phyloP scores from a whole-genome alignment of 805 yeast species.

The Kluyveromyces lactis region DNA sequence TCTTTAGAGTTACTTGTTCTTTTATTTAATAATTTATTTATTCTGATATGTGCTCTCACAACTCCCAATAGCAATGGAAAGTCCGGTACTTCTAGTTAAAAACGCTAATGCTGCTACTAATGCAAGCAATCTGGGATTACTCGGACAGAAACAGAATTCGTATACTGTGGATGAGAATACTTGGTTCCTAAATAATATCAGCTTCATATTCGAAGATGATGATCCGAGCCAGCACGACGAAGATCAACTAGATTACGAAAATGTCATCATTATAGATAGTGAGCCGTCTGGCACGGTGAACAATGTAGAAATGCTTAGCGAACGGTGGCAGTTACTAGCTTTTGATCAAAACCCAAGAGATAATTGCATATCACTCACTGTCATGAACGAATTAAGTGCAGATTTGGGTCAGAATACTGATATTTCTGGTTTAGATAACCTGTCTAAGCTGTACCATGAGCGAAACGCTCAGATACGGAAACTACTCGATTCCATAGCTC shows the following conservation, averaged over 20 bases:
- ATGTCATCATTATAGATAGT: constrained; percentile 20
- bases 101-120: neutral
- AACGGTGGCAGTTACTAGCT: constrained; percentile 19
- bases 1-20: too few relatives aligned
- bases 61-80: too few relatives aligned
- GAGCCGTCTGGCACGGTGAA: constrained; percentile 13
- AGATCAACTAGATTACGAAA: constrained; percentile 14
- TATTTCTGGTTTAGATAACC: constrained; percentile 9
- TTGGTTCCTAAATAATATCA: constrained; percentile 24
- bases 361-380: constrained; percentile 18
- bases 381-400: constrained; percentile 22
- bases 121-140: neutral
- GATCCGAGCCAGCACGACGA: constrained; percentile 9
- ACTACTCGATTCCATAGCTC: constrained; percentile 14
- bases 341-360: constrained; percentile 7
- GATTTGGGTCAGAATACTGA: constrained; percentile 13
- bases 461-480: constrained; percentile 23
- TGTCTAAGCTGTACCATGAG: constrained; percentile 17
- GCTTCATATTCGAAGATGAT: constrained; percentile 27
- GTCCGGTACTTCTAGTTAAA: neutral
- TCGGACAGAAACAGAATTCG: constrained; percentile 6
- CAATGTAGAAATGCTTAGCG: constrained; percentile 22
- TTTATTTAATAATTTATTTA: too few relatives aligned
- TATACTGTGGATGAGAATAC: neutral
- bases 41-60: too few relatives aligned